These are phyloP conservation scores for Penicillium sp. DNA, from an alignment of 2,329 filamentous ascomycete species.

Conservation along the genomic window DNA sequence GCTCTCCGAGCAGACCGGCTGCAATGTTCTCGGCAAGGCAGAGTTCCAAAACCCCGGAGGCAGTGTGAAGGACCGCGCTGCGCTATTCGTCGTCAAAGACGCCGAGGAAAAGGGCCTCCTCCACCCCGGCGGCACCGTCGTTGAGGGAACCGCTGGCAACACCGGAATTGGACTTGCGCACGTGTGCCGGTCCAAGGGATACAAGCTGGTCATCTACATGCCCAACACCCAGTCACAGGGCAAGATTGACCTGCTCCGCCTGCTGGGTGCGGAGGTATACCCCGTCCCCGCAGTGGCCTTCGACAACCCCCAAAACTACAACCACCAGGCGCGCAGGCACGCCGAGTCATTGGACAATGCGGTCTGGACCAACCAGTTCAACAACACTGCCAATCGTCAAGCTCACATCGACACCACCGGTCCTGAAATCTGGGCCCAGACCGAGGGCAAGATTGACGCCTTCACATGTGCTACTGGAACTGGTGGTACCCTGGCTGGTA, in stretches of 20 bases:
- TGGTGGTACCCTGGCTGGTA: conserved; percentile 84
- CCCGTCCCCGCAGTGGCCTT: conserved; percentile 95
- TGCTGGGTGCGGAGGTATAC: conserved; percentile 92
- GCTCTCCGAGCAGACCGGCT: conserved; percentile 87
- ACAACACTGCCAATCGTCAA: conserved; percentile 89
- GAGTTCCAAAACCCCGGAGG: conserved; percentile 99
- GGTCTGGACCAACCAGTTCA: conserved; percentile 99
- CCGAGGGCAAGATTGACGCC: conserved; percentile 79
- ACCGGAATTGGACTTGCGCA: conserved; percentile 97
- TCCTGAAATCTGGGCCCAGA: conserved; percentile 96
- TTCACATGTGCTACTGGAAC: conserved; percentile 97
- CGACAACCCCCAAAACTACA: conserved; percentile 95
- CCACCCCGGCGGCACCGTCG: conserved; percentile 83
- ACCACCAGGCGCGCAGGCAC: conserved; percentile 89
- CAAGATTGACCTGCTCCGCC: conserved; percentile 88
- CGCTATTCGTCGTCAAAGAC: conserved; percentile 89
- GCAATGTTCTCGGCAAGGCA: conserved; percentile 92
- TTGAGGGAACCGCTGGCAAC: conserved; percentile 96
- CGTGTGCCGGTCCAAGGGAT: conserved; percentile 88
- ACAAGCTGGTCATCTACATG: conserved; percentile 99
- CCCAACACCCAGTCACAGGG: conserved; percentile 97
- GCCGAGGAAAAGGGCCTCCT: conserved; percentile 87
- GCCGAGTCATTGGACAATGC: conserved; percentile 84
- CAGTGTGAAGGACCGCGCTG: conserved; percentile 93
- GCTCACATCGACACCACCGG: conserved; percentile 97